Evolutionary conservation across 169 alveolate genomes (phyloP), one percentile per base, ranked within the genome.

Genomic region (Neospora caninum): DNA sequence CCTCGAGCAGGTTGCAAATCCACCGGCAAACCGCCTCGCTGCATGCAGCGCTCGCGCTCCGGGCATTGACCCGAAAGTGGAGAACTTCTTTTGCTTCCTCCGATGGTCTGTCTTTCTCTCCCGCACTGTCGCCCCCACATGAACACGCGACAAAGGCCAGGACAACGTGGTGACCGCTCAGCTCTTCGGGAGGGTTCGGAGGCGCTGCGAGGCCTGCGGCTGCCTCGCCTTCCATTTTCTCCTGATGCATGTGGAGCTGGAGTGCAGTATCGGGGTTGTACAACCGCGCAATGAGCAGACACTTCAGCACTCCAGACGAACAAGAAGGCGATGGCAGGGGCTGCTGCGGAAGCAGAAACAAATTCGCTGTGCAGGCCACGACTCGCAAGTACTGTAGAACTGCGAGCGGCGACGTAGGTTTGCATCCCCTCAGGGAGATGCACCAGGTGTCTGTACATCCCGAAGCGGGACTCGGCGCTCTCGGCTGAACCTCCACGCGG

Each of bases 281-380:
- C 84, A 73, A 22, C 39, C 43, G 84, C 16, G 45, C 84, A 22
- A 36, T n/a, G 18, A 73, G 84, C 84, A 73, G 84, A 36, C 84
- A 73, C 43, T 73, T 73, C 43, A 73, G 27, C n/a, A 73, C 84
- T 2, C 84, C 84, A 6, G 39, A 18, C 16, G 84, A 18, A 20
- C 39, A 18, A 1, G 43, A 41, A 9, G 45, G 7, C 43, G 84
- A 1, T 2, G 84, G 42, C 84, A 36, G 84, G 13, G 39, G 84
- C 84, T 73, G 84, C 84, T 73, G 84, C 38, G 84, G 84, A 18
- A 73, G 84, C 84, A 73, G 42, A 73, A 13, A 73, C 84, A 73
- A 22, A n/a, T 73, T 73, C 43, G 84, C 84, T 2, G n/a, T 1
- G 27, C 49, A 31, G 1, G 84, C 84, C 20, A 73, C 84, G 42